phyloP scores from a whole-genome alignment of 768 basidiomycete species.

The Flagelloscypha sp. region DNA sequence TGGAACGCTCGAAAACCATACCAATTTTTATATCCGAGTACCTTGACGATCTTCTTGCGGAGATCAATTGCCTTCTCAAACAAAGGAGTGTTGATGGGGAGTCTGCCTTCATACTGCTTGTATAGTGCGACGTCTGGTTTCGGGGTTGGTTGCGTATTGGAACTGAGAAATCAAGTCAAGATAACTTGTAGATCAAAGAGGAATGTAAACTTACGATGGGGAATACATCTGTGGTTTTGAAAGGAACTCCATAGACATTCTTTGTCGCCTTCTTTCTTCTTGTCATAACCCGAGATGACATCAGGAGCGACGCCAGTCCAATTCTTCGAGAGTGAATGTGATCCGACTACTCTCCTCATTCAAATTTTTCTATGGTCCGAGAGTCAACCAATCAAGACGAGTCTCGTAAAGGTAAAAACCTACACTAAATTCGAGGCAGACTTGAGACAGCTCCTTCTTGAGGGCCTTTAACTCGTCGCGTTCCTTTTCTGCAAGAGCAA shows the following conservation, averaged over 20 bases:
- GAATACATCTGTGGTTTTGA: conserved; percentile 77
- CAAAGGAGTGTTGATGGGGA: conserved; percentile 62
- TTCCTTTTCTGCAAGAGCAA: conserved; percentile 61
- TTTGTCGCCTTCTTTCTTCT: conserved; percentile 48
- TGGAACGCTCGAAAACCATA: too few species aligned
- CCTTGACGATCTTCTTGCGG: conserved; percentile 56
- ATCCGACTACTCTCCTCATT: conserved; percentile 77
- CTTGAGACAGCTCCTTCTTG: conserved; percentile 71
- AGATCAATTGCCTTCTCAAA: conserved; percentile 61
- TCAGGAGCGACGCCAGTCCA: conserved; percentile 76
- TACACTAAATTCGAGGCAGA: conserved; percentile 73
- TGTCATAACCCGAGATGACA: conserved; percentile 70
- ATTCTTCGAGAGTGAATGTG: conserved; percentile 60
- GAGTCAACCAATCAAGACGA: conserved; percentile 3
- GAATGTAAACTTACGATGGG: conserved; percentile 45
- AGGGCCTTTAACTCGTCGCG: conserved; percentile 46
- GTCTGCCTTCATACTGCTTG: conserved; percentile 61
- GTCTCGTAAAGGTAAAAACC: conserved; percentile 16
- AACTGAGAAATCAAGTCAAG: too few species aligned
- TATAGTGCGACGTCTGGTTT: conserved; percentile 59
- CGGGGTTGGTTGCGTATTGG: conserved; percentile 68
- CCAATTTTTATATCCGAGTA: conserved; percentile 73
- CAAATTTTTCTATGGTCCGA: conserved; percentile 74
- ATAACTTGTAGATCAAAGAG: not conserved
- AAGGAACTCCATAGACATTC: conserved; percentile 68